A percentile compares a stretch with the other conserved stretches of the same genome.
phyloP scores from a whole-genome alignment of 352 stramenopile species.

The Phytophthora lateralis region DNA sequence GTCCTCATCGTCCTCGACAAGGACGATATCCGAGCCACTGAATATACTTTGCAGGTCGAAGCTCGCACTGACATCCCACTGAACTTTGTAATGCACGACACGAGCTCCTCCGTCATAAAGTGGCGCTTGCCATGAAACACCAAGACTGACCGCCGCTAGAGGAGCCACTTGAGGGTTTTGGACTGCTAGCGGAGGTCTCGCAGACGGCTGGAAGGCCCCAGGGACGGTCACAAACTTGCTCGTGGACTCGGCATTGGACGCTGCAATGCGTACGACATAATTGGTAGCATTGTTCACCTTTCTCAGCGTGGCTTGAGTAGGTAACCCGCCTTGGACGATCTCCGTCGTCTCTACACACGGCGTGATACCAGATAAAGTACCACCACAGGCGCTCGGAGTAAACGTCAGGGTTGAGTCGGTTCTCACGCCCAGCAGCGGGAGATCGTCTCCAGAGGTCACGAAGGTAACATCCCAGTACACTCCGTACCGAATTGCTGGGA shows the following conservation, averaged over 20 bases:
- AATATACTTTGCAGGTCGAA: conserved; percentile 85
- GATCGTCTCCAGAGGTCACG: conserved; percentile 32
- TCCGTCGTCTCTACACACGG: conserved; percentile 54
- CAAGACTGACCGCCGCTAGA: conserved; percentile 41
- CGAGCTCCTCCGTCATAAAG: conserved; percentile 65
- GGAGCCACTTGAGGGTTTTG: conserved; percentile 43
- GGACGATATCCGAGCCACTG: conserved; percentile 50
- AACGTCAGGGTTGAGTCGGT: conserved; percentile 37
- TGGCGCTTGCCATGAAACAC: conserved; percentile 82
- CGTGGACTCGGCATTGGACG: conserved; percentile 43
- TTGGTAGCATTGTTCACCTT: conserved; percentile 32
- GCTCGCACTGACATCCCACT: conserved; percentile 90
- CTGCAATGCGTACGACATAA: conserved; percentile 52
- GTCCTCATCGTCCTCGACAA: conserved; percentile 2
- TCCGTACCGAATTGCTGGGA: conserved; percentile 59
- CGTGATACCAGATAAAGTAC: conserved; percentile 57
- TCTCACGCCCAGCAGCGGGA: conserved; percentile 56
- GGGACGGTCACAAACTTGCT: conserved; percentile 31
- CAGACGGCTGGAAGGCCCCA: conserved; percentile 29
- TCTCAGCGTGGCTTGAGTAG: conserved; percentile 24
- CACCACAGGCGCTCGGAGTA: conserved; percentile 52
- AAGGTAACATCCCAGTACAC: conserved; percentile 79
- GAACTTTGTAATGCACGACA: conserved; percentile 91
- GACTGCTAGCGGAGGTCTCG: conserved; percentile 36
- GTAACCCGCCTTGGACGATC: conserved; percentile 43